These are phyloP conservation scores for Lodderomyces beijingensis DNA, from an alignment of 1,139 yeast species.

Conservation along the genomic window DNA sequence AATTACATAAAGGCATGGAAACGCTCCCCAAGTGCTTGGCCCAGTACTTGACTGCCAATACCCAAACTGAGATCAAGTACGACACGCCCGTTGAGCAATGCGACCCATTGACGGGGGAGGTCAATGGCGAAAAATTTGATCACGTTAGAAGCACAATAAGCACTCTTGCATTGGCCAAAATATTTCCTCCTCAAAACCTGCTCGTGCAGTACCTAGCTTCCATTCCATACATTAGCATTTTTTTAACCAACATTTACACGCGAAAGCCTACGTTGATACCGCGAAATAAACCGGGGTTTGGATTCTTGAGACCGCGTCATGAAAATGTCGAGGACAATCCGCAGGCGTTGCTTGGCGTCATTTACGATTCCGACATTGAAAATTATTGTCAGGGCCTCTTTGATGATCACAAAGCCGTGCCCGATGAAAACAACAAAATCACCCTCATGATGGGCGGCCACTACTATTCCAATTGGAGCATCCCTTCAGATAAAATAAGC, in stretches of 20 bases:
- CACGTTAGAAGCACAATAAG: constrained; percentile 59
- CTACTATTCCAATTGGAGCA: constrained; percentile 30
- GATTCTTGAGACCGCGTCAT: constrained; percentile 72
- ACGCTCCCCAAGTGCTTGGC: constrained; percentile 43
- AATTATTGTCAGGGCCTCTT: constrained; percentile 29
- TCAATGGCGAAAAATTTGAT: constrained; percentile 29
- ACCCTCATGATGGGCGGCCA: constrained; percentile 94
- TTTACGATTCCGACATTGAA: constrained; percentile 84
- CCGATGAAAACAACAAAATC: constrained; percentile 47
- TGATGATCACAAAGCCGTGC: constrained; percentile 5
- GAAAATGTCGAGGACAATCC: constrained; percentile 36
- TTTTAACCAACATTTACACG: constrained; percentile 56
- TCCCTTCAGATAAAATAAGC: constrained; percentile 45
- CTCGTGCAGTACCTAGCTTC: constrained; percentile 17
- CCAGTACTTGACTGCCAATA: constrained; percentile 26
- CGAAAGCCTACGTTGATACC: constrained; percentile 34
- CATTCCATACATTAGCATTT: constrained; percentile 50
- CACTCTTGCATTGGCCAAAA: constrained; percentile 27
- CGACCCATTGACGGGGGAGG: constrained; percentile 15
- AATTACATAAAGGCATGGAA: constrained; percentile 51
- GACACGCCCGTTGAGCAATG: constrained; percentile 19
- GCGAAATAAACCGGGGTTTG: constrained; percentile 62
- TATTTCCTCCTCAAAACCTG: constrained; percentile 14
- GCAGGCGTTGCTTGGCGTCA: constrained; percentile 72
- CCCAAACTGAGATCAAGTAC: constrained; percentile 39